A percentile compares a stretch with the other conserved stretches of the same genome.
These are phyloP conservation scores for Debaryomycetaceae sp. DNA, from an alignment of 1,139 yeast genomes.

Conservation along the genomic window DNA sequence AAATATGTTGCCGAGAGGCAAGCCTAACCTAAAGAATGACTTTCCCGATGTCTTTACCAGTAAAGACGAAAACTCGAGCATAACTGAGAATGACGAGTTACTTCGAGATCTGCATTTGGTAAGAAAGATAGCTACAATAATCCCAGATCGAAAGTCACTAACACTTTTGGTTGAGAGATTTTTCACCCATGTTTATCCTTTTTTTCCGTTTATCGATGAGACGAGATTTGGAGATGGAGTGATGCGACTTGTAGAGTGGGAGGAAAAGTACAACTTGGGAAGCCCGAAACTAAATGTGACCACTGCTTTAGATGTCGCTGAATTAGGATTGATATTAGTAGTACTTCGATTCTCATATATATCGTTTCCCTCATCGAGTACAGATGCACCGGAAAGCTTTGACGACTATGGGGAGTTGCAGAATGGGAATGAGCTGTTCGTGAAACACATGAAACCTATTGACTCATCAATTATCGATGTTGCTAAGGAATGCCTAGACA, in stretches of 20 bases:
- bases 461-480: slow-evolving; percentile 20
- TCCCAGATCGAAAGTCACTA: too few species aligned
- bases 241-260: slow-evolving; percentile 20
- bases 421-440: slow-evolving; percentile 12
- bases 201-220: slow-evolving; percentile 44
- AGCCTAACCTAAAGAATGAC: slow-evolving; percentile 33
- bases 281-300: slow-evolving; percentile 22
- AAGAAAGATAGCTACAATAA: too few species aligned
- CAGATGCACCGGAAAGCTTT: slow-evolving; percentile 6
- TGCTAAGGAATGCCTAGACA: slow-evolving; percentile 24
- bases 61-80: too few species aligned
- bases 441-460: slow-evolving; percentile 24
- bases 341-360: slow-evolving; percentile 40
- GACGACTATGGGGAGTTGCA: slow-evolving; percentile 13
- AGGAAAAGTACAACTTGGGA: slow-evolving; percentile 13
- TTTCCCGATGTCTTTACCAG: slow-evolving; percentile 21
- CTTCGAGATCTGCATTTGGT: too few species aligned
- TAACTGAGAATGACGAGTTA: too few species aligned
- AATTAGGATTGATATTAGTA: slow-evolving; percentile 39
- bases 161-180: slow-evolving; percentile 35
- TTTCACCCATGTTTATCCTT: slow-evolving; percentile 37
- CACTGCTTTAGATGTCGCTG: slow-evolving; percentile 45
- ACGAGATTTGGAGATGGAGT: slow-evolving; percentile 13
- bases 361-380: slow-evolving; percentile 26
- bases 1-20: slow-evolving; percentile 15